A percentile compares a stretch with the other conserved stretches of the same genome.
These are phyloP conservation scores for Euphorbia pulcherrima DNA, from an alignment of 345 rosid genomes.

Conservation along the genomic window DNA sequence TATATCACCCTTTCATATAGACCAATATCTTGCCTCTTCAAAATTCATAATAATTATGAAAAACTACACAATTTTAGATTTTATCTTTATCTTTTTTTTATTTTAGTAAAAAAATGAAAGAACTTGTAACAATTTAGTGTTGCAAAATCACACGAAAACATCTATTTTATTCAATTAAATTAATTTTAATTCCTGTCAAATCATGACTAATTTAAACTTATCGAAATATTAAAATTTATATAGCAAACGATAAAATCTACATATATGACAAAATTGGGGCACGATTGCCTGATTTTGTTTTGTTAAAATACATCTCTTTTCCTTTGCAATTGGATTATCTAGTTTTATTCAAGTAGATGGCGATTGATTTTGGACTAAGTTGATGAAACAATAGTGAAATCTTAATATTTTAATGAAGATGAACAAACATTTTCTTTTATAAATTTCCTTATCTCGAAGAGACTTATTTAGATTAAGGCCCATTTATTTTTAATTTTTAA, in stretches of 20 bases:
- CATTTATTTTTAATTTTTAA: too few species aligned
- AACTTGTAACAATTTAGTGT: neutral
- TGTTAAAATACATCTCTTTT: neutral
- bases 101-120: too few species aligned
- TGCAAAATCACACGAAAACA: neutral
- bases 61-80: too few species aligned
- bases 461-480: too few species aligned
- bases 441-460: neutral
- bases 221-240: too few species aligned
- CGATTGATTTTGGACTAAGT: neutral
- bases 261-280: neutral
- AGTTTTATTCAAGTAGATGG: neutral
- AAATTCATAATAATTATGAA: too few species aligned
- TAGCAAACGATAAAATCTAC: neutral
- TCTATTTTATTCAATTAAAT: neutral
- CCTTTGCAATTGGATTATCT: neutral
- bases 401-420: neutral
- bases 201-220: neutral
- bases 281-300: neutral
- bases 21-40: too few species aligned
- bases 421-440: too few species aligned
- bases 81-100: neutral
- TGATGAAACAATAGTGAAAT: neutral
- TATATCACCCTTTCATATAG: too few species aligned
- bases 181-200: neutral